Conservation (phyloP, 306 rosid species). For the Vigna angularis region DNA sequence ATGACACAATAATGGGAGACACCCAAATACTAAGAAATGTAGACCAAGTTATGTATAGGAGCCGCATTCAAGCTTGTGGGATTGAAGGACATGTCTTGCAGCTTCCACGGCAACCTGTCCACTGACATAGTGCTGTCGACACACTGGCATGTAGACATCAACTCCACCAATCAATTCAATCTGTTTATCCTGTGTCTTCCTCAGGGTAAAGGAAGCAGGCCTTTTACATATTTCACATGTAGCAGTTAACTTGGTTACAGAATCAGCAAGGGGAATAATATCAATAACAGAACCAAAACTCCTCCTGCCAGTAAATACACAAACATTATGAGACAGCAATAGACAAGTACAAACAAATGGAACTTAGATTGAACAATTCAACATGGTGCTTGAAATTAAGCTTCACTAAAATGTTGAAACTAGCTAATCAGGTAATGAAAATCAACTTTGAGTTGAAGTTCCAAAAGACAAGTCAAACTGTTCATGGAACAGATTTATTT, state of each 20-base stretch:
- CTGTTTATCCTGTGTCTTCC: slow-evolving; percentile 74
- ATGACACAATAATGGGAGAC: background rate
- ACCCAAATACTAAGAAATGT: slow-evolving; percentile 43
- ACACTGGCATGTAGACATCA: slow-evolving; percentile 92
- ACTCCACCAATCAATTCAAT: slow-evolving; percentile 87
- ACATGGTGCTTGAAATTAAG: background rate
- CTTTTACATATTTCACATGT: slow-evolving; percentile 85
- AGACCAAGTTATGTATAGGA: slow-evolving; percentile 46
- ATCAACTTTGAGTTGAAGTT: background rate
- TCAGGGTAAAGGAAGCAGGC: slow-evolving; percentile 75
- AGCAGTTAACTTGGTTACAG: slow-evolving; percentile 91
- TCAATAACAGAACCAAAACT: slow-evolving; percentile 88
- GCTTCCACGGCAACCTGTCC: slow-evolving; percentile 75
- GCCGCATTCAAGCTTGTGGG: slow-evolving; percentile 56
- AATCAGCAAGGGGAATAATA: slow-evolving; percentile 81
- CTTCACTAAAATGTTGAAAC: background rate
- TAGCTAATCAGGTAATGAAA: background rate
- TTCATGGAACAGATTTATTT: too few species aligned
- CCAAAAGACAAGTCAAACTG: too few species aligned
- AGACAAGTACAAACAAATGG: background rate
- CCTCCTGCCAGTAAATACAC: slow-evolving; percentile 62
- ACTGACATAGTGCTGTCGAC: slow-evolving; percentile 83
- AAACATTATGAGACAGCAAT: background rate
- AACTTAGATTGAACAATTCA: background rate
- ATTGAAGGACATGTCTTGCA: slow-evolving; percentile 63